A percentile compares a stretch with the other conserved stretches of the same genome.
Conservation (phyloP, 2,329 filamentous ascomycete genomes). For the Aspergillus proliferans region DNA sequence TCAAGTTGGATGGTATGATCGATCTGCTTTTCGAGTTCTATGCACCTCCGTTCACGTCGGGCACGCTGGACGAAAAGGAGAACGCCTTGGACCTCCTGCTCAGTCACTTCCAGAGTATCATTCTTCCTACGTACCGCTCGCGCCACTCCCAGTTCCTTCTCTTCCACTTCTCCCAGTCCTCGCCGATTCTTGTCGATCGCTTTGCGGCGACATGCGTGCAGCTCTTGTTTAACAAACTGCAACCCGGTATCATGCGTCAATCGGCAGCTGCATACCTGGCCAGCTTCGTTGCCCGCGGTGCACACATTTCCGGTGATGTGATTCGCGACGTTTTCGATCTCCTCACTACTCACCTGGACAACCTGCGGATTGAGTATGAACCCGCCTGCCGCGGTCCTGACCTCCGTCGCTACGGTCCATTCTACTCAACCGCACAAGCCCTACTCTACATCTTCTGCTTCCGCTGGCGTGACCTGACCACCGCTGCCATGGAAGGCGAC, state of each 20-base stretch:
- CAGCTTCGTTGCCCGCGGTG: constrained; percentile 87
- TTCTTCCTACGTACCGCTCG: constrained; percentile 84
- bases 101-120: constrained; percentile 77
- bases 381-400: constrained; percentile 74
- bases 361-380: constrained; percentile 67
- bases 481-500: constrained; percentile 50
- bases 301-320: constrained; percentile 66
- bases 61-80: constrained; percentile 62
- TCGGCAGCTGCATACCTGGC: constrained; percentile 87
- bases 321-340: constrained; percentile 79
- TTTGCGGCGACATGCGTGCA: constrained; percentile 75
- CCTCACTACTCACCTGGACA: constrained; percentile 69
- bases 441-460: constrained; percentile 96
- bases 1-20: constrained; percentile 86
- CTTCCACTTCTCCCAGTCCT: constrained; percentile 88
- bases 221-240: constrained; percentile 62
- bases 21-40: constrained; percentile 84
- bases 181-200: constrained; percentile 68
- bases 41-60: constrained; percentile 62
- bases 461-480: constrained; percentile 83
- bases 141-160: constrained; percentile 92
- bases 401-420: constrained; percentile 72
- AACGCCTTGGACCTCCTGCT: constrained; percentile 73
- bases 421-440: constrained; percentile 84
- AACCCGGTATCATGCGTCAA: constrained; percentile 68